Conservation (phyloP, 805 yeast genomes). For the Saccharomycopsis schoenii region DNA sequence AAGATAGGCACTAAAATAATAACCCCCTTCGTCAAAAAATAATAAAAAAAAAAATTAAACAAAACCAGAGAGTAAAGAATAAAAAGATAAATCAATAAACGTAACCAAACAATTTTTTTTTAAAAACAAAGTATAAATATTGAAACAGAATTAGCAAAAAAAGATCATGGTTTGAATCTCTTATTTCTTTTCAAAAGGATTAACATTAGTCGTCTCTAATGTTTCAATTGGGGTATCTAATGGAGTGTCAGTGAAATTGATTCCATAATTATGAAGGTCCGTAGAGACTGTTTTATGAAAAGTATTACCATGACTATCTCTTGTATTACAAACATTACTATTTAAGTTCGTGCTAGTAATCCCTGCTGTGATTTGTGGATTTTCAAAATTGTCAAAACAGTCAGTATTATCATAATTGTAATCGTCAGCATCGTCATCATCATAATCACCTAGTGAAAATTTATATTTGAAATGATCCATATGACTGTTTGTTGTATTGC, state of each 20-base stretch:
- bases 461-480: background rate
- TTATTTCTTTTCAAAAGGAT: background rate
- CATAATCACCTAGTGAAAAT: background rate
- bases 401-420: slow-evolving; percentile 7
- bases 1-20: no score
- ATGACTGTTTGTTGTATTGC: background rate
- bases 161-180: no score
- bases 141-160: background rate
- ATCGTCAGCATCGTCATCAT: slow-evolving; percentile 4
- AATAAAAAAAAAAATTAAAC: no score
- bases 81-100: no score
- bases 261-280: background rate
- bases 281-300: background rate
- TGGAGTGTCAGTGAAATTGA: background rate
- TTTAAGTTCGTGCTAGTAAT: background rate
- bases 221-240: background rate
- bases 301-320: background rate
- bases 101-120: no score
- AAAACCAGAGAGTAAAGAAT: no score
- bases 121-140: background rate
- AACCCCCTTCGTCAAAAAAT: no score
- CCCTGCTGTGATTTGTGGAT: background rate
- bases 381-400: slow-evolving; percentile 6
- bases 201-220: background rate
- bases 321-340: background rate